phyloP scores from a whole-genome alignment of 352 stramenopile genomes.

The Phytophthora cactorum region DNA sequence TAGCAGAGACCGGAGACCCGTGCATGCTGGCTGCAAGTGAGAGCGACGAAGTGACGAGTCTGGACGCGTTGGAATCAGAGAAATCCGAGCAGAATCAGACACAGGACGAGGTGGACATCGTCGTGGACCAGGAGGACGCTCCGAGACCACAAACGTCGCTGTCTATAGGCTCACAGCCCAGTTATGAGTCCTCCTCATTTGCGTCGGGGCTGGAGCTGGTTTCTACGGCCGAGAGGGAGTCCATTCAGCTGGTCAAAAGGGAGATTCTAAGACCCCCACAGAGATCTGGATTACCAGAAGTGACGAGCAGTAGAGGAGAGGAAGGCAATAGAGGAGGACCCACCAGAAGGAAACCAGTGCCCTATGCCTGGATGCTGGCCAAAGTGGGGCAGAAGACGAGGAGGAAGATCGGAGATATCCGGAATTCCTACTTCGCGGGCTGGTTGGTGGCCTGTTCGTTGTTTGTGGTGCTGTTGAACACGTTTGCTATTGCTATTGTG shows the following conservation, averaged over 20 bases:
- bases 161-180: slow-evolving; percentile 8
- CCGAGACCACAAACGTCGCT: not conserved
- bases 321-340: not conserved
- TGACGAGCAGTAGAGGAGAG: slow-evolving; percentile 5
- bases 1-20: slow-evolving; percentile 26
- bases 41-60: slow-evolving; percentile 25
- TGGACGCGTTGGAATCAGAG: slow-evolving; percentile 30
- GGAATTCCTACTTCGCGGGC: slow-evolving; percentile 78
- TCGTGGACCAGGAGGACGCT: slow-evolving; percentile 6
- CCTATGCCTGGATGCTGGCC: slow-evolving; percentile 35
- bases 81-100: slow-evolving; percentile 9
- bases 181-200: slow-evolving; percentile 11
- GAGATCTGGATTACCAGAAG: slow-evolving; percentile 7
- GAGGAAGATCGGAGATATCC: slow-evolving; percentile 46
- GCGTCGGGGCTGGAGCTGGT: slow-evolving; percentile 21
- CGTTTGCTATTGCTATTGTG: slow-evolving; percentile 49
- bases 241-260: slow-evolving; percentile 12
- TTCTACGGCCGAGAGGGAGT: slow-evolving; percentile 17
- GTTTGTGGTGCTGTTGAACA: slow-evolving; percentile 51
- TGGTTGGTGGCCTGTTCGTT: slow-evolving; percentile 72
- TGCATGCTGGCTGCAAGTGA: slow-evolving; percentile 31
- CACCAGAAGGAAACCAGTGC: slow-evolving; percentile 8
- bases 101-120: slow-evolving; percentile 8
- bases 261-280: slow-evolving; percentile 21
- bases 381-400: slow-evolving; percentile 37